Percentiles rank a stretch among this genome's conserved stretches.
phyloP scores from a whole-genome alignment of 2,329 filamentous ascomycete genomes.

The Penicillium oxalicum region DNA sequence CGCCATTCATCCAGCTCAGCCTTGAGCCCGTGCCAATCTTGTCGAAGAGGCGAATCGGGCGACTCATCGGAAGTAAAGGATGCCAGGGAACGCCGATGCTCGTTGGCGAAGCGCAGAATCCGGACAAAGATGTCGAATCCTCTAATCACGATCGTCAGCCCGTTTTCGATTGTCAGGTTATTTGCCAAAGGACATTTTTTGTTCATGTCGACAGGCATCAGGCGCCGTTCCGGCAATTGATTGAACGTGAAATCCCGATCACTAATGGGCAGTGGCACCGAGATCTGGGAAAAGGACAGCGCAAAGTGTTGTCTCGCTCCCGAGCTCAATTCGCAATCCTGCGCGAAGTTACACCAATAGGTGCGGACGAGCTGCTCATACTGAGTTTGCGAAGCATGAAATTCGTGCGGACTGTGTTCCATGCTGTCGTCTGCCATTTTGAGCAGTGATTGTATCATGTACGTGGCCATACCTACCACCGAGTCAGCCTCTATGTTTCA shows the following conservation, averaged over 20 bases:
- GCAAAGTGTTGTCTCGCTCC: conserved; percentile 35
- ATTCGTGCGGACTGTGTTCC: conserved; percentile 32
- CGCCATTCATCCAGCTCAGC: conserved; percentile 34
- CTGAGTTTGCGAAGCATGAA: conserved; percentile 28
- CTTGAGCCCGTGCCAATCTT: conserved; percentile 28
- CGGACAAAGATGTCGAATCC: conserved; percentile 36
- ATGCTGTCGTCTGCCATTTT: conserved; percentile 35
- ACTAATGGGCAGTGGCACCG: conserved; percentile 32
- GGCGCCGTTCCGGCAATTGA: conserved; percentile 15
- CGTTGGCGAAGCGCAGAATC: conserved; percentile 33
- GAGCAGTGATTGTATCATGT: conserved; percentile 35
- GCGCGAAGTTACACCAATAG: conserved; percentile 35
- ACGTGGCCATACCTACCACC: conserved; percentile 33
- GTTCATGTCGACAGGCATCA: conserved; percentile 29
- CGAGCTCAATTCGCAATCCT: conserved; percentile 35
- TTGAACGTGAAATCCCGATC: conserved; percentile 34
- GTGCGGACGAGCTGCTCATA: conserved; percentile 36
- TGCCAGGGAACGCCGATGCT: conserved; percentile 27
- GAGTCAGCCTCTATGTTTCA: not conserved
- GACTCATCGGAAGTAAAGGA: conserved; percentile 14
- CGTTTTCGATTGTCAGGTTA: conserved; percentile 28
- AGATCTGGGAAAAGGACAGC: conserved; percentile 33
- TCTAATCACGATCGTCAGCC: conserved; percentile 31
- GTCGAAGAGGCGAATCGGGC: conserved; percentile 11
- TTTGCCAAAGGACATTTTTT: conserved; percentile 15